A percentile compares a stretch with the other conserved stretches of the same genome.
phyloP scores from a whole-genome alignment of 2,329 filamentous ascomycete species.

The Alternaria angustiovoidea region DNA sequence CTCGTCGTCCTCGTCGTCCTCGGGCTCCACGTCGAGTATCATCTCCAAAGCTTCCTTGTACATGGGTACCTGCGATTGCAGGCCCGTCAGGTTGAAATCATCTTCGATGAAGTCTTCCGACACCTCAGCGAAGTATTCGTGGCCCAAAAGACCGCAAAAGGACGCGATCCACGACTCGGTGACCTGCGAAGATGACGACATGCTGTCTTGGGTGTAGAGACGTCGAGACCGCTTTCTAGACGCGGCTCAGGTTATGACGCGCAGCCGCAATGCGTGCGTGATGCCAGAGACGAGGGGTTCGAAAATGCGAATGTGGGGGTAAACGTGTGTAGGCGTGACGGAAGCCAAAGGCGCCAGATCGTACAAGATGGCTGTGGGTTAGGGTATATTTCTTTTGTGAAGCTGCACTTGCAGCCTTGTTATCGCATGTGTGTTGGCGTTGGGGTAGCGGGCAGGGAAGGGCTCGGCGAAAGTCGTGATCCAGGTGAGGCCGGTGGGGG shows the following conservation, averaged over 20 bases:
- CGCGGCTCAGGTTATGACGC: slow-evolving; percentile 28
- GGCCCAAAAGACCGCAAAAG: slow-evolving; percentile 92
- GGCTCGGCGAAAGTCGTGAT: slow-evolving; percentile 18
- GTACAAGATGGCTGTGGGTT: background rate
- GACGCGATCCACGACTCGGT: slow-evolving; percentile 97
- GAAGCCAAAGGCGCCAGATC: slow-evolving; percentile 8
- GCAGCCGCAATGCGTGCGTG: slow-evolving; percentile 29
- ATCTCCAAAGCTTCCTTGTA: slow-evolving; percentile 99
- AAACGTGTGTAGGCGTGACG: slow-evolving; percentile 8
- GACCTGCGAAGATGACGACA: slow-evolving; percentile 66
- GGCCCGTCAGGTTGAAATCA: slow-evolving; percentile 97
- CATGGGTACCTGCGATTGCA: slow-evolving; percentile 95
- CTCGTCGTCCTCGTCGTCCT: slow-evolving; percentile 87
- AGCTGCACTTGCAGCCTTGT: slow-evolving; percentile 27
- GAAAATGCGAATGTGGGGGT: slow-evolving; percentile 43
- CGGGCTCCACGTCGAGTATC: slow-evolving; percentile 97
- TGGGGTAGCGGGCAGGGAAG: slow-evolving; percentile 16
- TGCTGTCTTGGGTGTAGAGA: slow-evolving; percentile 35
- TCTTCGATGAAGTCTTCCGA: slow-evolving; percentile 99
- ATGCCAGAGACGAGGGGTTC: slow-evolving; percentile 33
- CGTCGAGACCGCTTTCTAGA: slow-evolving; percentile 25
- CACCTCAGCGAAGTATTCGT: slow-evolving; percentile 99
- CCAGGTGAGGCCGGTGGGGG: slow-evolving; percentile 21
- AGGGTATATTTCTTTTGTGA: slow-evolving; percentile 6
- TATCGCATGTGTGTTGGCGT: slow-evolving; percentile 27